Evolutionary conservation across 1,284 basidiomycete genomes (phyloP).

Genomic region (Leccinum pallidistipes): DNA sequence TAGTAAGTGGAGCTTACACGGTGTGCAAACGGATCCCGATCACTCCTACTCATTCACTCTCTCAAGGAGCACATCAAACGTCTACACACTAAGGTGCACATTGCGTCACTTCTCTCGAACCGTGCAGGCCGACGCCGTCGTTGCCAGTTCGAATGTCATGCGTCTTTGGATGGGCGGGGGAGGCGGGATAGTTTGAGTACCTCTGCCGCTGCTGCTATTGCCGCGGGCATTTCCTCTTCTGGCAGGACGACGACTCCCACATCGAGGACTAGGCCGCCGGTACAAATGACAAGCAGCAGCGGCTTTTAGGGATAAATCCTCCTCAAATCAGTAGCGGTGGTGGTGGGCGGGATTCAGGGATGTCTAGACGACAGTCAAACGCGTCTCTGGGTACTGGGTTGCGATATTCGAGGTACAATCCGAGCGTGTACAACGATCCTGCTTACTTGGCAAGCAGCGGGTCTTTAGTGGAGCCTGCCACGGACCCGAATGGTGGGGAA

Average conservation of each 20-base stretch:
- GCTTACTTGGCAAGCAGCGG: slow-evolving; percentile 28
- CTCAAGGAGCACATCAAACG: too few relatives aligned
- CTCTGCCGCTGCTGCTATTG: background rate
- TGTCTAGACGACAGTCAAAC: slow-evolving; percentile 11
- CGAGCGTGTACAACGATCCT: slow-evolving; percentile 27
- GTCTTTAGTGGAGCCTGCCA: slow-evolving; percentile 26
- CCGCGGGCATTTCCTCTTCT: background rate
- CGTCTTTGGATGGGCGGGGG: slow-evolving; percentile 26
- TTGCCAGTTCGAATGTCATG: background rate
- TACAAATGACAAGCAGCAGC: slow-evolving; percentile 11
- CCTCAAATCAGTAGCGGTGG: background rate
- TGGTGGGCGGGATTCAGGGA: slow-evolving; percentile 2
- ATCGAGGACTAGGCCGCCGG: background rate
- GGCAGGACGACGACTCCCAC: background rate
- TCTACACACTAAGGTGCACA: too few relatives aligned
- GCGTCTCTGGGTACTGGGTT: slow-evolving; percentile 21
- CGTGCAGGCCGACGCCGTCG: too few relatives aligned
- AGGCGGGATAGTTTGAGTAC: slow-evolving; percentile 25
- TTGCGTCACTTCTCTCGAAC: too few relatives aligned
- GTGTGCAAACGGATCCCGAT: too few relatives aligned
- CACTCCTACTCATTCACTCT: too few relatives aligned
- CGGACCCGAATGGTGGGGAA: slow-evolving; percentile 27
- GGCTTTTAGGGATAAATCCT: background rate
- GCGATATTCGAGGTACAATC: slow-evolving; percentile 22
- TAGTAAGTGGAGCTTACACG: too few relatives aligned